Evolutionary conservation across 192 early-diverging fungal species (phyloP).

Genomic region (Coemansia sp.): DNA sequence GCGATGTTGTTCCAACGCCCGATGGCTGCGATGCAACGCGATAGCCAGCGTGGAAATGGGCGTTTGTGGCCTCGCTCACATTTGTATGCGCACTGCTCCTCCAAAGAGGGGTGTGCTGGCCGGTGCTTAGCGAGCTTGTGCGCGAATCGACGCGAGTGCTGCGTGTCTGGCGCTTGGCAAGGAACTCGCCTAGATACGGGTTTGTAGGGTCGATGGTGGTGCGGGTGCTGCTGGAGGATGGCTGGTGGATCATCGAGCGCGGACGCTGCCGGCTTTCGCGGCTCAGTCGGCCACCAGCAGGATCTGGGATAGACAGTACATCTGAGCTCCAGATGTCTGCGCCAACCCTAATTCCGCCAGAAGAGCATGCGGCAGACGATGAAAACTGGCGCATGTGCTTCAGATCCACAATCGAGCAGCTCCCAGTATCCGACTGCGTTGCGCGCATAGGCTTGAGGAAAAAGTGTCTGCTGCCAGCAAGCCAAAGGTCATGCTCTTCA

Average conservation of each 20-base stretch:
- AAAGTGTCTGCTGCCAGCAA: slow-evolving; percentile 9
- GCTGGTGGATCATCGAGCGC: slow-evolving; percentile 38
- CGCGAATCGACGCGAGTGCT: slow-evolving; percentile 22
- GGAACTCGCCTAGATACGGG: slow-evolving; percentile 46
- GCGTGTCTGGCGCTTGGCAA: slow-evolving; percentile 24
- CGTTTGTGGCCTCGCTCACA: slow-evolving; percentile 4
- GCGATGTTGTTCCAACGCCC: slow-evolving; percentile 9
- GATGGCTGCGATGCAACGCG: slow-evolving; percentile 28
- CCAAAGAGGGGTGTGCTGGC: slow-evolving; percentile 18
- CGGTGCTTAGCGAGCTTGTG: slow-evolving; percentile 12
- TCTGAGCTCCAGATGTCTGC: slow-evolving; percentile 45
- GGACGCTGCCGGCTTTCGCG: slow-evolving; percentile 23
- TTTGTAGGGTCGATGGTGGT: slow-evolving; percentile 39
- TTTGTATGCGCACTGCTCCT: slow-evolving; percentile 19
- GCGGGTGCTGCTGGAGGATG: background rate
- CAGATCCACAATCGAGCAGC: slow-evolving; percentile 15
- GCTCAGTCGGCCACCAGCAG: slow-evolving; percentile 7
- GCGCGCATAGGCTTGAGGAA: slow-evolving; percentile 12
- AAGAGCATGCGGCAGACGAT: slow-evolving; percentile 20
- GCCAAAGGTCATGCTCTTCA: slow-evolving; percentile 1
- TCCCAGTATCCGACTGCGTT: slow-evolving; percentile 11
- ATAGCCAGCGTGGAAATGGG: background rate
- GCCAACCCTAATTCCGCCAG: slow-evolving; percentile 12
- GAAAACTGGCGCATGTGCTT: slow-evolving; percentile 22
- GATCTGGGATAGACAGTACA: slow-evolving; percentile 39